Percentiles rank a stretch among this genome's conserved stretches.
Evolutionary conservation across 176 grass and related monocot species (phyloP).

Genomic region (Pharus latifolius): DNA sequence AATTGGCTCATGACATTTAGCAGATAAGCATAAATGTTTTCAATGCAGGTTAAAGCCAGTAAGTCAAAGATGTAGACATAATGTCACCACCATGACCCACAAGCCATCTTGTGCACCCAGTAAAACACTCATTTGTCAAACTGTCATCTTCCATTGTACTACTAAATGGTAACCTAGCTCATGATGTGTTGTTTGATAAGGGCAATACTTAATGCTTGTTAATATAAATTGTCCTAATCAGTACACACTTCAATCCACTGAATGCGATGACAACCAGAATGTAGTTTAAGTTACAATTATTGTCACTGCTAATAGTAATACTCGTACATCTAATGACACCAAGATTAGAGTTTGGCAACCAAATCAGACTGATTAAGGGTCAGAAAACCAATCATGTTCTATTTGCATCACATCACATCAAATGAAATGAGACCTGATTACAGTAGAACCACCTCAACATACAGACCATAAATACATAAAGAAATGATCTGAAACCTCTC

Average conservation of each 20-base stretch:
- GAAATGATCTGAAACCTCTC: too few relatives aligned
- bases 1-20: neutral
- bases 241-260: neutral
- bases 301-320: neutral
- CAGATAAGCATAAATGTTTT: neutral
- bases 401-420: neutral
- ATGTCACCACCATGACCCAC: conserved; percentile 28
- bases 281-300: neutral
- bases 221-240: neutral
- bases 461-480: neutral
- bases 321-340: neutral
- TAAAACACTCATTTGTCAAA: conserved; percentile 10
- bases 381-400: neutral
- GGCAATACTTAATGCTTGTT: neutral
- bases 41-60: neutral
- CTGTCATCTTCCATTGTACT: neutral
- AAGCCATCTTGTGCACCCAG: neutral
- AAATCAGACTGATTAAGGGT: neutral
- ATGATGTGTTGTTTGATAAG: neutral
- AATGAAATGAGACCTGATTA: neutral
- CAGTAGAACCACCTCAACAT: too few relatives aligned
- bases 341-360: neutral
- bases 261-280: neutral
- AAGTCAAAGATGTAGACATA: conserved; percentile 26
- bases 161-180: neutral